Conservation (phyloP, 2,329 filamentous ascomycete species). For the Dothideomycetes sp. region DNA sequence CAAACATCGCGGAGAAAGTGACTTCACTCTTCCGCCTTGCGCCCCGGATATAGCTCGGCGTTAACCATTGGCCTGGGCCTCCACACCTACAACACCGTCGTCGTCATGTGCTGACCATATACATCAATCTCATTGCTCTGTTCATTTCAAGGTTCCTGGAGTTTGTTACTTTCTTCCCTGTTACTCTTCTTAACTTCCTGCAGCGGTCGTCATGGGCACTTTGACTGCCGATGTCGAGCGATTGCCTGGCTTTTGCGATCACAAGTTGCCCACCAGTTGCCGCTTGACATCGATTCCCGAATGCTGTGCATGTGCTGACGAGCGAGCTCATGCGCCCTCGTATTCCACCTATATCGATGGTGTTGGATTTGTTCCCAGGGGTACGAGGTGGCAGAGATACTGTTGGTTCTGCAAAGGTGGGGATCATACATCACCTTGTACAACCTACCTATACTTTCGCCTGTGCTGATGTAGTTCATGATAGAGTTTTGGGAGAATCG, state of each 20-base stretch:
- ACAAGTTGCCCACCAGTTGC: constrained; percentile 20
- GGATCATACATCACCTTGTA: background rate
- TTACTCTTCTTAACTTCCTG: no score
- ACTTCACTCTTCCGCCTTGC: no score
- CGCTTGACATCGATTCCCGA: constrained; percentile 18
- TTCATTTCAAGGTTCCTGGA: no score
- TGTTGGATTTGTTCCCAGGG: constrained; percentile 37
- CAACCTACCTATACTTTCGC: background rate
- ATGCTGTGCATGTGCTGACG: constrained; percentile 22
- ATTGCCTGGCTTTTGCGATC: constrained; percentile 17
- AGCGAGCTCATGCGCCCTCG: constrained; percentile 26
- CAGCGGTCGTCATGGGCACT: constrained; percentile 21
- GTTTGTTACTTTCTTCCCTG: no score
- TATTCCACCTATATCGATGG: constrained; percentile 40
- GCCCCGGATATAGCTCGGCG: no score
- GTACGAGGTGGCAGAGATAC: constrained; percentile 38
- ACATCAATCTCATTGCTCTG: no score
- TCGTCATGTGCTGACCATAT: no score
- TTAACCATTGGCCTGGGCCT: no score
- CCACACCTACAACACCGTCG: no score
- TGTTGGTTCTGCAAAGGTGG: constrained; percentile 40
- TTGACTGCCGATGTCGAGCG: constrained; percentile 15
- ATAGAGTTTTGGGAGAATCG: constrained; percentile 38
- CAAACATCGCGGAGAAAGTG: no score
- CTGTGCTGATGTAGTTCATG: constrained; percentile 9